Conservation (phyloP, 2,329 filamentous ascomycete genomes). For the Fusarium sp. region DNA sequence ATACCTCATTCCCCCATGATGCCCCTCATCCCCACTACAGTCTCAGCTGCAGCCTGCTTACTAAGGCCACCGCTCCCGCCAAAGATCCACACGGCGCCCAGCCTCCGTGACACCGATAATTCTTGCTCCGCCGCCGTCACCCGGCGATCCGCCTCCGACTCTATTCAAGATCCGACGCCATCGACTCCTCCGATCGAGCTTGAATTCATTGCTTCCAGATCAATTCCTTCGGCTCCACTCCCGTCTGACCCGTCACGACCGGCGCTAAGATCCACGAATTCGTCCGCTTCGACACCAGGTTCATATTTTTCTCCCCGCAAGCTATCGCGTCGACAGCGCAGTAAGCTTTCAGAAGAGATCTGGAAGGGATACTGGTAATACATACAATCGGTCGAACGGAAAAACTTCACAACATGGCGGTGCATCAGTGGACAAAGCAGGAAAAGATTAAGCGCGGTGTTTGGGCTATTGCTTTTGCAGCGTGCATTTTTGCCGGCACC, state of each 20-base stretch:
- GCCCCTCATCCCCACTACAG: conserved; percentile 32
- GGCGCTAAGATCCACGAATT: not conserved
- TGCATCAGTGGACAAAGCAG: conserved; percentile 47
- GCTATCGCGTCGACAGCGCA: conserved; percentile 39
- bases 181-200: conserved; percentile 27
- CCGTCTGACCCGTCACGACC: not conserved
- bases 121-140: conserved; percentile 17
- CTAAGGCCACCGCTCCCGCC: conserved; percentile 28
- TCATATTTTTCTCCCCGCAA: not conserved
- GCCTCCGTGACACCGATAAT: conserved; percentile 23
- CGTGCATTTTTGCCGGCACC: conserved; percentile 60
- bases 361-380: conserved; percentile 48
- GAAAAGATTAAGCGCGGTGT: conserved; percentile 53
- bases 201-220: not conserved
- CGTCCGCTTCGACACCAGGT: conserved; percentile 5
- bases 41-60: conserved; percentile 31
- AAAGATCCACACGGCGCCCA: conserved; percentile 25
- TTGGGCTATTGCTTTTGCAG: conserved; percentile 60
- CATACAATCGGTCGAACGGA: not conserved
- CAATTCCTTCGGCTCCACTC: not conserved
- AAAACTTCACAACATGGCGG: conserved; percentile 25
- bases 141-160: conserved; percentile 33
- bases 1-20: conserved; percentile 10
- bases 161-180: conserved; percentile 7
- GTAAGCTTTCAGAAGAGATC: conserved; percentile 40